Conservation (phyloP, 2,329 filamentous ascomycete species). For the Lomentospora prolificans region DNA sequence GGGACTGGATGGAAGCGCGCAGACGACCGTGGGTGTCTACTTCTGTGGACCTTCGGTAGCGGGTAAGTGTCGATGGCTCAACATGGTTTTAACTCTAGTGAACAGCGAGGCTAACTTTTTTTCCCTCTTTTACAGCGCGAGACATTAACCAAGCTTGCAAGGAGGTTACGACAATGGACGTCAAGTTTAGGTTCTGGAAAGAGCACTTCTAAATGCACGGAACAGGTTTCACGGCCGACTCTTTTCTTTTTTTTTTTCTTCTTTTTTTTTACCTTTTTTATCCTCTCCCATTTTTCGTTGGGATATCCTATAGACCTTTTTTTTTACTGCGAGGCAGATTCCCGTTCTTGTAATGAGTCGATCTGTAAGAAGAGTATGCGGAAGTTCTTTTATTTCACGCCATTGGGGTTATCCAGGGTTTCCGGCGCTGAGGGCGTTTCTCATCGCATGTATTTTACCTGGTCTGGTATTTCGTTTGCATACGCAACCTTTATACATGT, state of each 20-base stretch:
- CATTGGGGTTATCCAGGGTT: too few species aligned
- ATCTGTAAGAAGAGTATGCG: too few species aligned
- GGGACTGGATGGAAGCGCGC: conserved; percentile 57
- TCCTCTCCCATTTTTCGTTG: neutral
- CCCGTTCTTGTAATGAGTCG: too few species aligned
- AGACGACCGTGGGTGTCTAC: conserved; percentile 43
- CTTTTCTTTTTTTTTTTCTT: neutral
- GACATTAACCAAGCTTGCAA: conserved; percentile 82
- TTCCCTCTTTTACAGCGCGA: conserved; percentile 41
- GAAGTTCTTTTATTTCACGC: too few species aligned
- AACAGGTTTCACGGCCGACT: too few species aligned
- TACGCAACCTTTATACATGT: too few species aligned
- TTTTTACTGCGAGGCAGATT: too few species aligned
- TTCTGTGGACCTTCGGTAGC: conserved; percentile 13
- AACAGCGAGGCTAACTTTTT: neutral
- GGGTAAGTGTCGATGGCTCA: neutral
- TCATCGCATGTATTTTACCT: too few species aligned
- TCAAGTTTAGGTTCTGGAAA: conserved; percentile 98
- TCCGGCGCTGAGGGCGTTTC: too few species aligned
- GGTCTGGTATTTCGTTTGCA: too few species aligned
- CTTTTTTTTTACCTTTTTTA: neutral
- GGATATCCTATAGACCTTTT: too few species aligned
- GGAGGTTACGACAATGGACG: conserved; percentile 61
- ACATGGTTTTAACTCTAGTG: conserved; percentile 22
- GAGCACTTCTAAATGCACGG: conserved; percentile 73